These are phyloP conservation scores for Rhizopogon vulgaris DNA, from an alignment of 768 basidiomycete species.

Conservation along the genomic window DNA sequence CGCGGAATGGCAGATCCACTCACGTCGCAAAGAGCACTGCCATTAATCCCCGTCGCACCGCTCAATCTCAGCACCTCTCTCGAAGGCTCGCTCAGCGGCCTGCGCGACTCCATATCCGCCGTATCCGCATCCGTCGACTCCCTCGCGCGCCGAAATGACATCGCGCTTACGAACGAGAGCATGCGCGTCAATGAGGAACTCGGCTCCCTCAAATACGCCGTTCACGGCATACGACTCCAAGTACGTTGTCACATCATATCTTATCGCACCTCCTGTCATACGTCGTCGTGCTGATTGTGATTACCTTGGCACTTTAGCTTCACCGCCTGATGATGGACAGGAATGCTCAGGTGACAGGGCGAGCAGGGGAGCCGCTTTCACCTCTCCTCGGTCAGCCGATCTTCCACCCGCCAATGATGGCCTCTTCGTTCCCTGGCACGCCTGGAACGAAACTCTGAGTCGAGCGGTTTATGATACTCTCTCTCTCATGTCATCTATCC, in stretches of 20 bases:
- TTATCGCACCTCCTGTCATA: conserved; percentile 3
- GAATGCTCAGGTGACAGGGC: conserved; percentile 51
- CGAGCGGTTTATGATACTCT: background rate
- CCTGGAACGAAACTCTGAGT: conserved; percentile 26
- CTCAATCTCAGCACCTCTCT: conserved; percentile 56
- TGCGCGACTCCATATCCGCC: conserved; percentile 55
- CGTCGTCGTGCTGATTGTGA: conserved; percentile 2
- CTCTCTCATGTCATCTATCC: background rate
- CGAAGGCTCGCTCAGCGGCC: conserved; percentile 51
- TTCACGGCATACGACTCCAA: conserved; percentile 79
- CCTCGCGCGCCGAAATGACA: conserved; percentile 55
- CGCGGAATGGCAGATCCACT: conserved; percentile 16
- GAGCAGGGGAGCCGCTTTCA: conserved; percentile 24
- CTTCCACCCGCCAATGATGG: conserved; percentile 25
- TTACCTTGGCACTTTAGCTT: conserved; percentile 29
- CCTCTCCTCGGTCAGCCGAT: conserved; percentile 18
- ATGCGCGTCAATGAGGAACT: conserved; percentile 71
- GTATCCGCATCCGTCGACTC: conserved; percentile 59
- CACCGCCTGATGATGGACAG: conserved; percentile 76
- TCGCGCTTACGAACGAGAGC: conserved; percentile 65
- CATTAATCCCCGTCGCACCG: conserved; percentile 44
- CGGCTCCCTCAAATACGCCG: conserved; percentile 55
- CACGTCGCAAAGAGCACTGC: conserved; percentile 22
- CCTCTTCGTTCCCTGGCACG: conserved; percentile 21
- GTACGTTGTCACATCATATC: conserved; percentile 29